Evolutionary conservation across 139 green algal genomes (phyloP), one percentile per base, ranked within the genome.

Genomic region (Chlorella ohadii): DNA sequence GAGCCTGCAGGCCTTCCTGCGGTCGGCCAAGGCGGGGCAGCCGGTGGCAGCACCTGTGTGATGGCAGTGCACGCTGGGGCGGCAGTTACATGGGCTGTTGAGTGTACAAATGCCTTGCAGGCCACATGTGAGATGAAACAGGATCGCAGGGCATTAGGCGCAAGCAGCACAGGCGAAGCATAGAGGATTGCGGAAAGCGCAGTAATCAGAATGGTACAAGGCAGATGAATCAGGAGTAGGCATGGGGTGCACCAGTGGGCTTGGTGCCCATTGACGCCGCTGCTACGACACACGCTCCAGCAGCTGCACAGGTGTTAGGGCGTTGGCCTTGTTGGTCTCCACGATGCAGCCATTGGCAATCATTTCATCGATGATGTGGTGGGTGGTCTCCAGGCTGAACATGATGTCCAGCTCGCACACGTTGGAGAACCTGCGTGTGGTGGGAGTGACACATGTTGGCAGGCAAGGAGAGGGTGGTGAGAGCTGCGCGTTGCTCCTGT

Each of bases 361-460:
- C 95, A 98, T 98, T 81, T 98, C 95, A 78, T 98, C 96, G 78
- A 98, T 74, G 65, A 98, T 98, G 86, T 96, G 98, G 87, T 99
- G 96, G 38, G 97, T 96, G 90, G 94, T 95, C 31, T 98, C 95
- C 41, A 98, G 89, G 80, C 98, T 95, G 81, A 98, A 98, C 97
- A 99, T 99, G 84, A 99, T 98, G 85, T 99, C 95, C 64, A 98
- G 91, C 89, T 98, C 94, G 76, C 94, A 98, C 34, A 98, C 95
- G 81, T 98, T 97, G 76, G 88, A 91, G 82, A 98, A 98, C 84
- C 93, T 95, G 25, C 23, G 59, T 3, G 59, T 33, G 59, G 59
- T 67, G 4, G 59, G 59, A 64, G 57, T 6, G n/a, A n/a, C n/a
- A n/a, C n/a, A n/a, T n/a, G n/a, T n/a, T n/a, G n/a, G n/a, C n/a